These are phyloP conservation scores for Ceratocystis ficicola DNA, from an alignment of 2,329 filamentous ascomycete species.

Conservation along the genomic window DNA sequence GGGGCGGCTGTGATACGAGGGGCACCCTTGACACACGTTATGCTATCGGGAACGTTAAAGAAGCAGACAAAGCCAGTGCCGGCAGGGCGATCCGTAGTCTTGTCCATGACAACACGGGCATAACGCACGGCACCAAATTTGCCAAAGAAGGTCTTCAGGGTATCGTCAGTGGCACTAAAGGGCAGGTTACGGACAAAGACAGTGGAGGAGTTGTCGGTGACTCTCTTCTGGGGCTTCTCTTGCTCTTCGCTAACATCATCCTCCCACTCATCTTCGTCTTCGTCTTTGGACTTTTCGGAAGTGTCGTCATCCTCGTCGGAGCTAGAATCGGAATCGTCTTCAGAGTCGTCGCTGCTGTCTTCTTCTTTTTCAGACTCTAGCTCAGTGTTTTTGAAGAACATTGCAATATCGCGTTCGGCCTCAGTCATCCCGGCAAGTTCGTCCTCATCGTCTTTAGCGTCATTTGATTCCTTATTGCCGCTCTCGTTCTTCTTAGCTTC, in stretches of 20 bases:
- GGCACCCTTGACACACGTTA: slow-evolving; percentile 61
- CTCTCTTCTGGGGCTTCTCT: slow-evolving; percentile 36
- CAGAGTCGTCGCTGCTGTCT: slow-evolving; percentile 36
- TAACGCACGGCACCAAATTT: slow-evolving; percentile 82
- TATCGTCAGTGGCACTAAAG: slow-evolving; percentile 73
- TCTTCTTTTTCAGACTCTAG: slow-evolving; percentile 46
- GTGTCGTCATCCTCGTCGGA: slow-evolving; percentile 35
- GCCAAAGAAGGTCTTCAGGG: slow-evolving; percentile 73
- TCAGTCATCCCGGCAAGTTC: slow-evolving; percentile 27
- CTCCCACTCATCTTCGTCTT: slow-evolving; percentile 35
- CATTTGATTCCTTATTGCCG: slow-evolving; percentile 35
- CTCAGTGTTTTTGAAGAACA: slow-evolving; percentile 47
- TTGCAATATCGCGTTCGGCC: slow-evolving; percentile 34
- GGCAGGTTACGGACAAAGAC: slow-evolving; percentile 91
- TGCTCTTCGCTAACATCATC: slow-evolving; percentile 37
- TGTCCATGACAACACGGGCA: slow-evolving; percentile 81
- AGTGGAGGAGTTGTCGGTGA: slow-evolving; percentile 58
- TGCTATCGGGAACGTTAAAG: slow-evolving; percentile 61
- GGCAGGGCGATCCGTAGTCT: slow-evolving; percentile 68
- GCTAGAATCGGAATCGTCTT: slow-evolving; percentile 34
- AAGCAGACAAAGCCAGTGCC: slow-evolving; percentile 96
- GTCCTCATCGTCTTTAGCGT: slow-evolving; percentile 27
- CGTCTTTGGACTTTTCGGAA: slow-evolving; percentile 35
- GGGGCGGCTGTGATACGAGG: slow-evolving; percentile 43
- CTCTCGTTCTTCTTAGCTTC: slow-evolving; percentile 24